These are phyloP conservation scores for Nitzschia sp. DNA, from an alignment of 108 stramenopile species.

Conservation along the genomic window DNA sequence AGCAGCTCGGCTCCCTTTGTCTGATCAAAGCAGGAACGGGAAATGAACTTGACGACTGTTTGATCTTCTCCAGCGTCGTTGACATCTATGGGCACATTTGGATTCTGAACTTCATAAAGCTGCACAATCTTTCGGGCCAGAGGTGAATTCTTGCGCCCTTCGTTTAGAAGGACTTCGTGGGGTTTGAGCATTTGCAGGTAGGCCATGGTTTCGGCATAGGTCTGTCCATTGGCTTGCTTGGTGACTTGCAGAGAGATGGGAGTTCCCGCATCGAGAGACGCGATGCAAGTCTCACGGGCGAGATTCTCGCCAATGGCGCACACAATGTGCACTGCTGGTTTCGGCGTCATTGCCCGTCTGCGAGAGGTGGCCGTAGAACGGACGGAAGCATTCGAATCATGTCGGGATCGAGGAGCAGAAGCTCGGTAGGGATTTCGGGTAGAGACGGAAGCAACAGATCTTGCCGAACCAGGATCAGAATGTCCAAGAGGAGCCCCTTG, in stretches of 20 bases:
- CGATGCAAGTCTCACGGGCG: slow-evolving; percentile 86
- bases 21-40: slow-evolving; percentile 87
- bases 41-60: slow-evolving; percentile 85
- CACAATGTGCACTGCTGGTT: slow-evolving; percentile 52
- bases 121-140: slow-evolving; percentile 68
- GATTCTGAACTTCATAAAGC: slow-evolving; percentile 29
- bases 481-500: not conserved
- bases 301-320: slow-evolving; percentile 86
- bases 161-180: slow-evolving; percentile 85
- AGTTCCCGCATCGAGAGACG: slow-evolving; percentile 72
- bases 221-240: slow-evolving; percentile 87
- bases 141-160: slow-evolving; percentile 73
- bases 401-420: not conserved
- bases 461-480: not conserved
- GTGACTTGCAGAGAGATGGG: slow-evolving; percentile 71
- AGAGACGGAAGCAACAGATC: not conserved
- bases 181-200: slow-evolving; percentile 72
- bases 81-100: slow-evolving; percentile 10
- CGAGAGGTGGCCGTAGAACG: not conserved
- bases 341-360: not conserved
- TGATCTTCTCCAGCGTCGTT: slow-evolving; percentile 2
- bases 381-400: not conserved
- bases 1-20: slow-evolving; percentile 85
- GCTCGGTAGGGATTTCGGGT: not conserved
- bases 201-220: slow-evolving; percentile 82